Percentiles rank a stretch among this genome's conserved stretches.
Evolutionary conservation across 1,284 basidiomycete species (phyloP).

Genomic region (Apiotrichum laibachii): DNA sequence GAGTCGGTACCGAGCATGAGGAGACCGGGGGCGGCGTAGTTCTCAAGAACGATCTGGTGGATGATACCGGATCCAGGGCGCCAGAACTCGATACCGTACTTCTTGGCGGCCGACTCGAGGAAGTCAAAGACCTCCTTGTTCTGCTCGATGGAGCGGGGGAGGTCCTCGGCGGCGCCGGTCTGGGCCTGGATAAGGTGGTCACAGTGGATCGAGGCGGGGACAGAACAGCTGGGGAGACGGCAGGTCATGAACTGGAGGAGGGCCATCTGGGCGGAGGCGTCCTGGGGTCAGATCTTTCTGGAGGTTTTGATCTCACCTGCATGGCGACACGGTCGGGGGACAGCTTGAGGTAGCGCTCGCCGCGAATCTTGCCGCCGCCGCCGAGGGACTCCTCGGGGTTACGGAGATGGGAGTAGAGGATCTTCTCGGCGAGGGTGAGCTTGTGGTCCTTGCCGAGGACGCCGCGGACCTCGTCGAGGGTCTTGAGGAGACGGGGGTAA

Average conservation of each 20-base stretch:
- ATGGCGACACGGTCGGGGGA: constrained; percentile 92
- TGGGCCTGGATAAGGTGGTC: constrained; percentile 93
- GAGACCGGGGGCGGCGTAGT: constrained; percentile 76
- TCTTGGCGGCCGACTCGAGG: constrained; percentile 86
- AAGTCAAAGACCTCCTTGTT: constrained; percentile 99
- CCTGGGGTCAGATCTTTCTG: constrained; percentile 42
- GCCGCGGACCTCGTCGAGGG: constrained; percentile 68
- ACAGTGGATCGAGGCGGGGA: constrained; percentile 86
- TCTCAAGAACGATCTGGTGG: constrained; percentile 98
- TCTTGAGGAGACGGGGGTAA: constrained; percentile 72
- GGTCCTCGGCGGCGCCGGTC: constrained; percentile 43
- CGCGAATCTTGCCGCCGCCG: constrained; percentile 67
- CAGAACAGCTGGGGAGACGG: constrained; percentile 77
- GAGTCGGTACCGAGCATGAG: constrained; percentile 71
- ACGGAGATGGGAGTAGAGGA: constrained; percentile 88
- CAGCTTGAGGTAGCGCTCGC: constrained; percentile 87
- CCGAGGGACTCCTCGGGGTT: constrained; percentile 71
- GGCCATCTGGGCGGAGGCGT: constrained; percentile 93
- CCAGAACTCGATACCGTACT: constrained; percentile 92
- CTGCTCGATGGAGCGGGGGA: constrained; percentile 67
- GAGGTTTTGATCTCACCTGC: constrained; percentile 58
- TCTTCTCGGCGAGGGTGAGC: constrained; percentile 94
- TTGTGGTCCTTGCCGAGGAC: constrained; percentile 60
- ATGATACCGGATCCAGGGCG: constrained; percentile 84
- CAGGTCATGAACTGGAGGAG: constrained; percentile 99